A percentile compares a stretch with the other conserved stretches of the same genome.
phyloP scores from a whole-genome alignment of 2,329 filamentous ascomycete species.

The Trichoderma polysporum region DNA sequence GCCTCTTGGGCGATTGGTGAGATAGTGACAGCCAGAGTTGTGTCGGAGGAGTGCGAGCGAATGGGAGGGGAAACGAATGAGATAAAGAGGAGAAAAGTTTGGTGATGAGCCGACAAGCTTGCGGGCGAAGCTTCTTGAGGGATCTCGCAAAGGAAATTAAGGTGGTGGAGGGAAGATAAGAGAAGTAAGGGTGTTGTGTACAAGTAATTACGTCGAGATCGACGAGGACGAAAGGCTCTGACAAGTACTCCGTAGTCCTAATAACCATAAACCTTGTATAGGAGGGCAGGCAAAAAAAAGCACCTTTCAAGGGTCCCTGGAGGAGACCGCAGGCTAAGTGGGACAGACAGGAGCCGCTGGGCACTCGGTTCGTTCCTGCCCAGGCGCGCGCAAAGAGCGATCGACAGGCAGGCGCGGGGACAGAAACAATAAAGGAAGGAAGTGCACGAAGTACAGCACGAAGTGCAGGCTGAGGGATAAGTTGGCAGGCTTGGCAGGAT shows the following conservation, averaged over 20 bases:
- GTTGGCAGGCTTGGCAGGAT: no score
- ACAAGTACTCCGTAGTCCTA: neutral
- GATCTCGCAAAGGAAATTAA: neutral
- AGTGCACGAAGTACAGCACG: neutral
- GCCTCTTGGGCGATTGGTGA: neutral
- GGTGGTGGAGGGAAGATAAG: neutral
- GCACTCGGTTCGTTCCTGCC: neutral
- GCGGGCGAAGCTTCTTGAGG: neutral
- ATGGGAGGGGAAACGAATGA: neutral
- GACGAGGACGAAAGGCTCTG: neutral
- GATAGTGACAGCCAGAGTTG: neutral
- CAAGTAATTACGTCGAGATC: neutral
- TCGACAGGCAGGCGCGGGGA: slow-evolving; percentile 7
- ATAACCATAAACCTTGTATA: slow-evolving; percentile 21
- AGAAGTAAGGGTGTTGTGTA: neutral
- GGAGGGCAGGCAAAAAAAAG: neutral
- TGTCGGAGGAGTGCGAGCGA: neutral
- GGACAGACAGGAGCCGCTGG: slow-evolving; percentile 9
- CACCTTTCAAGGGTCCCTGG: neutral
- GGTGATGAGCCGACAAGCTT: neutral
- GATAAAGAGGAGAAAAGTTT: neutral
- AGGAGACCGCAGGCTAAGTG: slow-evolving; percentile 1
- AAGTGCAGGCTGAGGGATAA: neutral
- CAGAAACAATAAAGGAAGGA: neutral
- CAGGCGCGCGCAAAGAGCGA: slow-evolving; percentile 15